Base-by-base conservation (phyloP, 23 red algal genomes). In the Gracilaria gracilis region DNA sequence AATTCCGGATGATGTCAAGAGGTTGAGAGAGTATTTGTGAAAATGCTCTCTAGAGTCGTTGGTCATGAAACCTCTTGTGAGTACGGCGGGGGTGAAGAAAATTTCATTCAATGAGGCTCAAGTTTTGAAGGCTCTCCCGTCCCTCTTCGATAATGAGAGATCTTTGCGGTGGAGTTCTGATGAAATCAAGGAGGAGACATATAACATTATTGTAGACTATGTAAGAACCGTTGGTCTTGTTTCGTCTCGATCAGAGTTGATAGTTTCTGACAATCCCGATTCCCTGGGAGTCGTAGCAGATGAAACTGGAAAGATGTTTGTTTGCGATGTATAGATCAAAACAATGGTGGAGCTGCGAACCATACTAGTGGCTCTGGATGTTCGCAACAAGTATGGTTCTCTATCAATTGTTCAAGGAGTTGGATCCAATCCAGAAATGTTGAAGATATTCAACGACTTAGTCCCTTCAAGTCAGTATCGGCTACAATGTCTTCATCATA, bases 401-500 rank as follows among this genome's bases (percentile, higher is more conserved):
- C 16, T 86, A 34, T n/a, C 24, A 44, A 14, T 17, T 9, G 8
- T 72, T 15, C 36, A 46, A 29, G 39, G 67, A 70, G 47, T 71
- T 31, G 82, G 82, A 13, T 21, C 9, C 2, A 54, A 71, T 27
- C 38, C 42, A 21, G 38, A 61, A 7, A 25, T 57, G 0, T 48
- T 25, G 11, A 67, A 73, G 58, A 33, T 48, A n/a, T 86, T 86
- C 38, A 33, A 67, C n/a, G 40, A 47, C 5, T n/a, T 86, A n/a
- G 40, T 86, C 0, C 61, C 53, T 8, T 70, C 82, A 29, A 72
- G 33, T 16, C 0, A 72, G 0, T 86, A 86, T 59, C 7, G 82
- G 39, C 24, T 28, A 35, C 82, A 86, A 20, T 67, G 58, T 47
- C 38, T 86, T 3, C 82, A 86, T 50, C 61, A 86, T 53, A 4